Evolutionary conservation across 2,329 filamentous ascomycete genomes (phyloP).

Genomic region (Colletotrichum viniferum): DNA sequence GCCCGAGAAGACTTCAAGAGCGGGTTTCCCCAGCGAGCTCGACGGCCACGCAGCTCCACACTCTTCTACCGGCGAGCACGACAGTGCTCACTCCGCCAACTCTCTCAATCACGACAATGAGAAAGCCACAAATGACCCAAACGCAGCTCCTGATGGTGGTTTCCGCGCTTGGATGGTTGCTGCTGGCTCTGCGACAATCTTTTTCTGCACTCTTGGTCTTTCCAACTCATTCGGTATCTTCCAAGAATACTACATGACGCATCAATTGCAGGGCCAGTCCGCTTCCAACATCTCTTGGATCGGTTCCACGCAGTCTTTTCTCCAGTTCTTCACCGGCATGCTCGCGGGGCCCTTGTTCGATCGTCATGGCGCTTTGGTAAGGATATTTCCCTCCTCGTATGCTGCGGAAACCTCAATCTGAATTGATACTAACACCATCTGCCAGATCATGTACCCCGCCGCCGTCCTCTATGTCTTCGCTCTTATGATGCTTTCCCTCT

Average conservation of each 20-base stretch:
- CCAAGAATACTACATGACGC: constrained; percentile 34
- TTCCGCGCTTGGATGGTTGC: constrained; percentile 33
- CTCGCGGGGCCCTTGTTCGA: constrained; percentile 38
- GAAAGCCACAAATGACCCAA: background rate
- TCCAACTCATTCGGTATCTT: constrained; percentile 42
- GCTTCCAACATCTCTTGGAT: constrained; percentile 39
- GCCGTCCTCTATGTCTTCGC: constrained; percentile 35
- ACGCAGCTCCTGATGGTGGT: constrained; percentile 26
- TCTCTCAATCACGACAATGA: background rate
- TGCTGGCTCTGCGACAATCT: constrained; percentile 24
- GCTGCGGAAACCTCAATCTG: background rate
- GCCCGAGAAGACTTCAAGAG: background rate
- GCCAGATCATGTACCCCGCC: constrained; percentile 31
- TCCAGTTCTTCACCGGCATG: constrained; percentile 31
- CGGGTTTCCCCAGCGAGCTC: background rate
- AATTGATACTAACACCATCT: background rate
- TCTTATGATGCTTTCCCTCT: constrained; percentile 48
- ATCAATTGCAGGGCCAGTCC: constrained; percentile 29
- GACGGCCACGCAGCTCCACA: background rate
- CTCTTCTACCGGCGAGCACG: background rate
- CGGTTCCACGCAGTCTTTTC: constrained; percentile 33
- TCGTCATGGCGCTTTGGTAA: constrained; percentile 40
- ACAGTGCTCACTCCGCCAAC: background rate
- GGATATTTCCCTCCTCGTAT: background rate
- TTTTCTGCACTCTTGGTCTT: constrained; percentile 38